These are phyloP conservation scores for Phaeosphaeria sp. DNA, from an alignment of 2,329 filamentous ascomycete genomes.

Conservation along the genomic window DNA sequence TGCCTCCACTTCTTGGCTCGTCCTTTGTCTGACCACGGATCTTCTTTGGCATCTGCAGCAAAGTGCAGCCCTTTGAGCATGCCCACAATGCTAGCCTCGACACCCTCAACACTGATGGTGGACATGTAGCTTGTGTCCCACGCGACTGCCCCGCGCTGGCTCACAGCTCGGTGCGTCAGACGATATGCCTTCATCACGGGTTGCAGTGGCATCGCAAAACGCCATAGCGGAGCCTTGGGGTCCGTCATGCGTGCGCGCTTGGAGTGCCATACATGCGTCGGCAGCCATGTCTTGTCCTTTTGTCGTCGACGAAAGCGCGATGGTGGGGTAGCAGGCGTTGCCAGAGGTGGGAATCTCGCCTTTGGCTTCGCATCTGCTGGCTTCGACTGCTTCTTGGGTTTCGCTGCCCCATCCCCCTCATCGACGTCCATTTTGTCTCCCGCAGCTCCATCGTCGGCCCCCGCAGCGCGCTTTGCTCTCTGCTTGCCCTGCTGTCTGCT, in stretches of 20 bases:
- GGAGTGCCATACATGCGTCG: constrained; percentile 92
- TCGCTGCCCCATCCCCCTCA: constrained; percentile 9
- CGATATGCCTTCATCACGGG: constrained; percentile 91
- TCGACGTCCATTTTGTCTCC: constrained; percentile 31
- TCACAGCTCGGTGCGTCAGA: constrained; percentile 80
- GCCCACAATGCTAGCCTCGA: constrained; percentile 66
- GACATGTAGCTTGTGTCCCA: constrained; percentile 97
- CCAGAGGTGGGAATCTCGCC: constrained; percentile 73
- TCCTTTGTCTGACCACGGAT: constrained; percentile 61
- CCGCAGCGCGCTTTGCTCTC: constrained; percentile 55
- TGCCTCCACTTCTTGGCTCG: constrained; percentile 73
- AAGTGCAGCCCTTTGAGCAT: constrained; percentile 67
- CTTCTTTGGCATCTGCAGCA: constrained; percentile 62
- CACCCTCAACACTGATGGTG: constrained; percentile 79
- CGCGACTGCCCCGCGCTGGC: constrained; percentile 76
- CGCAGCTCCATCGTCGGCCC: constrained; percentile 37
- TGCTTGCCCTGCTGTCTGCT: constrained; percentile 70
- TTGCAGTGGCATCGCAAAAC: constrained; percentile 83
- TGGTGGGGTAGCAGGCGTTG: constrained; percentile 66
- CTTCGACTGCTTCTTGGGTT: constrained; percentile 17
- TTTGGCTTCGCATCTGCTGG: constrained; percentile 60
- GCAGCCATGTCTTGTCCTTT: constrained; percentile 88
- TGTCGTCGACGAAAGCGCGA: constrained; percentile 86
- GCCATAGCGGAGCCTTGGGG: constrained; percentile 82
- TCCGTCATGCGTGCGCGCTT: constrained; percentile 90